Evolutionary conservation across 257 asterid species (phyloP), one percentile per base, ranked within the genome.

Genomic region (Schizonepeta tenuifolia): DNA sequence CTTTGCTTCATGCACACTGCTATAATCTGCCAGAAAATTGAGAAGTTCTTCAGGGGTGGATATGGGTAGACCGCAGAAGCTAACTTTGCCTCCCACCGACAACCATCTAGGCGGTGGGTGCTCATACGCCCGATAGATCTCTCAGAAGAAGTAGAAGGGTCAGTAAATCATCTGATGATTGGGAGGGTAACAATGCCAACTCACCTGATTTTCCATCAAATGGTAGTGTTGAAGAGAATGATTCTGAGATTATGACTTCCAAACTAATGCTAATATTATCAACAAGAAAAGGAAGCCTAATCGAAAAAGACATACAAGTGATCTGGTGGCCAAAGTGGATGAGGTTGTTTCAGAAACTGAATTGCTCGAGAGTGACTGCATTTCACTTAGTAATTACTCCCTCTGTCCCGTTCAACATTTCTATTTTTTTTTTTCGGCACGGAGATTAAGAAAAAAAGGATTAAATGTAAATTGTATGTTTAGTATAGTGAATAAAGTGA

Each of bases 241-340:
- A 81, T 78, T 87, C 96, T 24, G 96, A 79, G 77, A 75, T 84
- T 67, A 76, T 83, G 72, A 85, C 51, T 89, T 91, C 77, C 96
- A 85, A 77, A 75, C 73, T 38, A 86, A 73, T 66, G 83, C 88
- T 6, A 79, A 78, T 70, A 80, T 93, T 43, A 67, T 76, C 59
- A 93, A 84, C 86, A 91, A 83, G 91, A 91, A 87, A 84, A 83
- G 97, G 73, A 90, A 78, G 86, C 93, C 85, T 35, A 85, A 71
- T 74, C 87, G 96, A 21, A 94, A 91, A 86, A 81, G 98, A 69
- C 76, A 75, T 1, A 65, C 70, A 46, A 79, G 38, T 64, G 92
- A 81, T 77, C 75, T 71, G 54, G 53, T 81, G 44, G 77, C 71
- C 65, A 84, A 79, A 74, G 70, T 65, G 46, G 88, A 81, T 72